Evolutionary conservation across 306 rosid species (phyloP).

Genomic region (Glycyrrhiza uralensis): DNA sequence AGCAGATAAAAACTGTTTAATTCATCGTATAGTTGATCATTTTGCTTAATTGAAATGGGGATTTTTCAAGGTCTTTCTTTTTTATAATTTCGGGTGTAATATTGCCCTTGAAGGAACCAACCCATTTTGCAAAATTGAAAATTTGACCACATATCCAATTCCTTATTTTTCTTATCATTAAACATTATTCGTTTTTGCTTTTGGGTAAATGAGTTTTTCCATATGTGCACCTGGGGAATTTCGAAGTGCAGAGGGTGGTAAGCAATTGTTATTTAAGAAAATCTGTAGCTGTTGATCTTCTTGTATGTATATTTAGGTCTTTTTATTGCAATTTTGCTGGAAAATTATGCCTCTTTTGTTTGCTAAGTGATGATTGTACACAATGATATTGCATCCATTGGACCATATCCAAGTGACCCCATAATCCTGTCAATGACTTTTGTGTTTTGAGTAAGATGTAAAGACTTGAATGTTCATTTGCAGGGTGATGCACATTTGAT

Average conservation of each 20-base stretch:
- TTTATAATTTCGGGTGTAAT: not conserved
- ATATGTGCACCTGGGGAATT: not conserved
- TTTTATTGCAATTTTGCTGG: not conserved
- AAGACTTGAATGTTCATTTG: not conserved
- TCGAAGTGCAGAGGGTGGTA: not conserved
- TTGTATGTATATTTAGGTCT: not conserved
- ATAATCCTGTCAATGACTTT: not conserved
- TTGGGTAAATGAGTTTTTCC: not conserved
- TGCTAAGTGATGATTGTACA: not conserved
- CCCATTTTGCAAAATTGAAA: conserved; percentile 6
- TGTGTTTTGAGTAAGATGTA: not conserved
- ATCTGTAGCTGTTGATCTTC: not conserved
- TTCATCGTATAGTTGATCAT: not conserved
- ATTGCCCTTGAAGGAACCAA: not conserved
- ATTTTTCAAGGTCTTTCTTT: not conserved
- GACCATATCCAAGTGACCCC: not conserved
- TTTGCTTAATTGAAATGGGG: not conserved
- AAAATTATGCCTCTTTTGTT: not conserved
- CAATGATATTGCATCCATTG: not conserved
- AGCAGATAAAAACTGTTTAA: not conserved
- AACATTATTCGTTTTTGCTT: not conserved
- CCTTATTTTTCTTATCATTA: not conserved
- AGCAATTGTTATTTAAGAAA: not conserved
- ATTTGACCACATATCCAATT: not conserved
- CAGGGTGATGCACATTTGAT: conserved; percentile 22